Percentiles rank a stretch among this genome's conserved stretches.
phyloP scores from a whole-genome alignment of 192 early-diverging fungal genomes.

The Coemansia sp. region DNA sequence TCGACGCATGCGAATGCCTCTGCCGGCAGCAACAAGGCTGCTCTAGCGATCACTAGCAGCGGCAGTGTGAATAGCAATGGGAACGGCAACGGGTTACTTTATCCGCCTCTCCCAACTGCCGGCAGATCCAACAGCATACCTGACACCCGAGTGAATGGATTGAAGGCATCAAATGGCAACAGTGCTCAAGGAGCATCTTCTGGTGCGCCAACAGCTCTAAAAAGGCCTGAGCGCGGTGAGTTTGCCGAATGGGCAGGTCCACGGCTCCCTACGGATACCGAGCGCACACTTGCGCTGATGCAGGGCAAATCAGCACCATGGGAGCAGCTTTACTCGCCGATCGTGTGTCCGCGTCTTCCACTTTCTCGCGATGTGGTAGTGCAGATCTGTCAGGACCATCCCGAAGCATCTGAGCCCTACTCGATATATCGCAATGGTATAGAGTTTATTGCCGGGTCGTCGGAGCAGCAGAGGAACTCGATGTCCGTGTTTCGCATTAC shows the following conservation, averaged over 20 bases:
- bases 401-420: conserved; percentile 38
- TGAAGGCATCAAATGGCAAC: background rate
- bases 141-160: conserved; percentile 1
- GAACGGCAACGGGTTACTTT: background rate
- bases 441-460: conserved; percentile 12
- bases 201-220: background rate
- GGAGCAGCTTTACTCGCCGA: conserved; percentile 53
- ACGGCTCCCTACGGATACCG: conserved; percentile 47
- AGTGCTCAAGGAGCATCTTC: background rate
- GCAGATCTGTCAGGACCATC: conserved; percentile 32
- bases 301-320: conserved; percentile 31
- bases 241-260: conserved; percentile 43
- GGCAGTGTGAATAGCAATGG: background rate
- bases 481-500: conserved; percentile 33
- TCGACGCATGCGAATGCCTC: background rate
- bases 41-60: background rate
- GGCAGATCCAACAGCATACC: conserved; percentile 25
- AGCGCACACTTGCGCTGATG: conserved; percentile 44
- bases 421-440: conserved; percentile 35
- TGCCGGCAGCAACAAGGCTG: background rate
- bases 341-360: conserved; percentile 47
- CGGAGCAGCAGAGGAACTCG: conserved; percentile 2
- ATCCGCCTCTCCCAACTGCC: conserved; percentile 10
- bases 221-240: conserved; percentile 13
- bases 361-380: conserved; percentile 39